phyloP scores from a whole-genome alignment of 345 rosid genomes.

The Cardamine occulta region DNA sequence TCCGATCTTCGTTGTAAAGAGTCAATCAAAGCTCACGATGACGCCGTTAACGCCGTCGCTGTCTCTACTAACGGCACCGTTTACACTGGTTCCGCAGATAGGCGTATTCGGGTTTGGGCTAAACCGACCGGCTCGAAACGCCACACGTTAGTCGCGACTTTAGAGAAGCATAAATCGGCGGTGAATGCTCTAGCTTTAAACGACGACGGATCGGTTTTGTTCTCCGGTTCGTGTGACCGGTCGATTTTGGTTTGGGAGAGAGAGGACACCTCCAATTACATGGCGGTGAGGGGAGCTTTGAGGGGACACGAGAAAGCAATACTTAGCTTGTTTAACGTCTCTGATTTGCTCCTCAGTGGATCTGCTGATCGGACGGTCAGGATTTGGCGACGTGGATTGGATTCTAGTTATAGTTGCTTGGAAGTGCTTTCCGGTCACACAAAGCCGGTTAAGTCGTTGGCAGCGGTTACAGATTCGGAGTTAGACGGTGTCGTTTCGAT shows the following conservation, averaged over 20 bases:
- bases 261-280: constrained; percentile 72
- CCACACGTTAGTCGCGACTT: constrained; percentile 58
- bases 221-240: constrained; percentile 94
- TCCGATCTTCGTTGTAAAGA: constrained; percentile 74
- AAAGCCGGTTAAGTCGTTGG: constrained; percentile 79
- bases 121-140: constrained; percentile 55
- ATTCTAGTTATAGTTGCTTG: constrained; percentile 63
- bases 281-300: constrained; percentile 80
- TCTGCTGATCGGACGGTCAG: constrained; percentile 89
- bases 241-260: constrained; percentile 94
- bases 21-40: constrained; percentile 77
- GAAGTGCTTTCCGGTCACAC: constrained; percentile 70
- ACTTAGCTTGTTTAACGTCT: constrained; percentile 60
- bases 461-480: constrained; percentile 52
- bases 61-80: constrained; percentile 70
- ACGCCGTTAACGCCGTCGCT: constrained; percentile 79
- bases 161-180: constrained; percentile 89
- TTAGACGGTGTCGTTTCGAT: constrained; percentile 55
- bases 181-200: constrained; percentile 79
- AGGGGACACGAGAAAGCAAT: constrained; percentile 85
- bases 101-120: constrained; percentile 80
- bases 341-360: constrained; percentile 73
- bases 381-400: constrained; percentile 72
- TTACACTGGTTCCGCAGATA: constrained; percentile 89
- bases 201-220: constrained; percentile 75